These are phyloP conservation scores for Cytospora piceicola DNA, from an alignment of 2,329 filamentous ascomycete species.

Conservation along the genomic window DNA sequence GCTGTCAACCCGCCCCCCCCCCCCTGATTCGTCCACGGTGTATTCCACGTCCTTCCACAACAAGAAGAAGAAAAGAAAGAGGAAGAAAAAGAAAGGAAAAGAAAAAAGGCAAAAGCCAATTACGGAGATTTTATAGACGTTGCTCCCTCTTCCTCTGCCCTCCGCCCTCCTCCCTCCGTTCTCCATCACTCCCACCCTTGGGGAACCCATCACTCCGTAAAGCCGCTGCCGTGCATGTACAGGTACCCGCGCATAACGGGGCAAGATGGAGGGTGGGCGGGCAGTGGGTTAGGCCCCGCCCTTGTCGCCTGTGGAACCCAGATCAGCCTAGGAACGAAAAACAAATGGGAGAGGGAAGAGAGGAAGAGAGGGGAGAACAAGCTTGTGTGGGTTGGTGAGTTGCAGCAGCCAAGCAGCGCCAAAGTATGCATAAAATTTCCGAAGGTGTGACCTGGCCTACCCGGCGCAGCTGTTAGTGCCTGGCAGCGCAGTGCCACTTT, in stretches of 20 bases:
- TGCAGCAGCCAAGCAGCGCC: slow-evolving; percentile 15
- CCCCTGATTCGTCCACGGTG: background rate
- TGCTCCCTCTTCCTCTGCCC: background rate
- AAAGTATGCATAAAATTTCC: slow-evolving; percentile 30
- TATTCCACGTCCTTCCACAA: background rate
- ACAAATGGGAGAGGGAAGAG: background rate
- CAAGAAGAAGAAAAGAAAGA: background rate
- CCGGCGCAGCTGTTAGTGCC: slow-evolving; percentile 20
- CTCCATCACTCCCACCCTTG: background rate
- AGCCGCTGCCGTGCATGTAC: slow-evolving; percentile 16
- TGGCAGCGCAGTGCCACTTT: background rate
- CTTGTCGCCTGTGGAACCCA: slow-evolving; percentile 16
- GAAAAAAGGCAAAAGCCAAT: background rate
- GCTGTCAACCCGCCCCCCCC: background rate
- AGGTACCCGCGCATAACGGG: slow-evolving; percentile 18
- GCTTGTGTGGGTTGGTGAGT: slow-evolving; percentile 25
- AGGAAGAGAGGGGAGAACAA: background rate
- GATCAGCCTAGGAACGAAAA: slow-evolving; percentile 12
- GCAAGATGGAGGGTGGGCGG: slow-evolving; percentile 13
- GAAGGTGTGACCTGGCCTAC: slow-evolving; percentile 19
- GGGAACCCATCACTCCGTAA: slow-evolving; percentile 12
- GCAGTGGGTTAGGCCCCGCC: slow-evolving; percentile 8
- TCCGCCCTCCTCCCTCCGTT: background rate
- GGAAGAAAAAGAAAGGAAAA: background rate
- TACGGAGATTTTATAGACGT: background rate